phyloP scores from a whole-genome alignment of 139 green algal genomes.

The Nannochloris sp. region DNA sequence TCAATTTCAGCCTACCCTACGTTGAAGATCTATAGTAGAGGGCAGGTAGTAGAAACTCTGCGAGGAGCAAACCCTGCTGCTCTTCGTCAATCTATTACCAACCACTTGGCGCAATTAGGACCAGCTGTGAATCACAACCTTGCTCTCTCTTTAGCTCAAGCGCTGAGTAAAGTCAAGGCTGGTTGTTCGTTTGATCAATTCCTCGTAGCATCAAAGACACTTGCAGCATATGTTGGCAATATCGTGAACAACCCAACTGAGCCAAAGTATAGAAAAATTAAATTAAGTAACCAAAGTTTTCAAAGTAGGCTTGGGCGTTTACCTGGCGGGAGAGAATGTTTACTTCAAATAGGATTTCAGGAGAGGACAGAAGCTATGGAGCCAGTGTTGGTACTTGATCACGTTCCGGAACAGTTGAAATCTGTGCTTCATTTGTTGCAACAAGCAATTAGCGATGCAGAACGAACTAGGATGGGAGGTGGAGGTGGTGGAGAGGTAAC shows the following conservation, averaged over 20 bases:
- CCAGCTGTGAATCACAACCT: not conserved
- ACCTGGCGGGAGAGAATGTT: constrained; percentile 20
- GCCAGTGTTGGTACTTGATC: constrained; percentile 4
- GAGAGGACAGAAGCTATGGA: constrained; percentile 18
- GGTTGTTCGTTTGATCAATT: constrained; percentile 23
- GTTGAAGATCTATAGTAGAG: constrained; percentile 20
- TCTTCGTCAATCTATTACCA: constrained; percentile 1
- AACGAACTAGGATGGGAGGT: not conserved
- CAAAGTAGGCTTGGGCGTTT: constrained; percentile 11
- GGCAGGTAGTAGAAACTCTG: constrained; percentile 2
- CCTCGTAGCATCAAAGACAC: constrained; percentile 9
- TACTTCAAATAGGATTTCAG: constrained; percentile 24
- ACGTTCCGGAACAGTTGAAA: not conserved
- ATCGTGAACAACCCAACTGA: constrained; percentile 20
- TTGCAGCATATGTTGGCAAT: constrained; percentile 27
- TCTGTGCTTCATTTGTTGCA: not conserved
- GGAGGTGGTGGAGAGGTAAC: not conserved
- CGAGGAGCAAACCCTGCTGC: constrained; percentile 10
- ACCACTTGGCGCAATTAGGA: constrained; percentile 6
- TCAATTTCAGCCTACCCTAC: constrained; percentile 29
- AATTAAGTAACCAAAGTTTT: constrained; percentile 6
- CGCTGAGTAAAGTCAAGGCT: constrained; percentile 5
- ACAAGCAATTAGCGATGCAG: not conserved
- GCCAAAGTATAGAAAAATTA: constrained; percentile 24
- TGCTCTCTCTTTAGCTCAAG: not conserved